phyloP scores from a whole-genome alignment of 345 rosid genomes.

The Raphanus raphanistrum region DNA sequence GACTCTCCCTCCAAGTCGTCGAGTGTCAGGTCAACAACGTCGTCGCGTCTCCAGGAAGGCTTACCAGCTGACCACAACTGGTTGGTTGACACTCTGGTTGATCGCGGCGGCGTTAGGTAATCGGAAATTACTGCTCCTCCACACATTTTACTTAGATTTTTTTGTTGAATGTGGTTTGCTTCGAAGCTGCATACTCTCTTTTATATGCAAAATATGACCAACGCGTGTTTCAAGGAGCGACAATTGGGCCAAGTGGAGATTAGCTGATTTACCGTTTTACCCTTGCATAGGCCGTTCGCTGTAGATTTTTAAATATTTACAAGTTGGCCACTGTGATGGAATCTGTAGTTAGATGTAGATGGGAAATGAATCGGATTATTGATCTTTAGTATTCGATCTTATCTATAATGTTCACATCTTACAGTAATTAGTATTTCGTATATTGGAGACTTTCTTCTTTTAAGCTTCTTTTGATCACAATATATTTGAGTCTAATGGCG shows the following conservation, averaged over 20 bases:
- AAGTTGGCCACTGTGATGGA: neutral
- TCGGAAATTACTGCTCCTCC: constrained; percentile 70
- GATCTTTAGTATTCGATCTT: constrained; percentile 4
- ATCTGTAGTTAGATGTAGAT: neutral
- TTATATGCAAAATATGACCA: constrained; percentile 1
- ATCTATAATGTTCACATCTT: constrained; percentile 2
- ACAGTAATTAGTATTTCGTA: neutral
- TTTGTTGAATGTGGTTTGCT: neutral
- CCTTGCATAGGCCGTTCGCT: neutral
- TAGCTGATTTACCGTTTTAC: neutral
- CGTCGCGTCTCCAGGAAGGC: constrained; percentile 4
- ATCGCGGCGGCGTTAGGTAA: constrained; percentile 15
- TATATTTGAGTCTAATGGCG: constrained; percentile 5
- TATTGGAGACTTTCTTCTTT: neutral
- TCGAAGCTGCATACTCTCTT: neutral
- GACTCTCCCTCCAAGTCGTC: constrained; percentile 44
- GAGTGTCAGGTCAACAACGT: constrained; percentile 34
- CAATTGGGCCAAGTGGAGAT: constrained; percentile 7
- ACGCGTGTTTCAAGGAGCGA: neutral
- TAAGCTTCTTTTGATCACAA: neutral
- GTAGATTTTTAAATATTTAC: neutral
- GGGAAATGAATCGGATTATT: neutral
- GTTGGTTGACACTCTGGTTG: no score
- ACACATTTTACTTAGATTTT: no score
- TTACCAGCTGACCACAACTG: no score